A percentile compares a stretch with the other conserved stretches of the same genome.
Evolutionary conservation across 2,329 filamentous ascomycete species (phyloP).

Genomic region (Lojkania enalia): DNA sequence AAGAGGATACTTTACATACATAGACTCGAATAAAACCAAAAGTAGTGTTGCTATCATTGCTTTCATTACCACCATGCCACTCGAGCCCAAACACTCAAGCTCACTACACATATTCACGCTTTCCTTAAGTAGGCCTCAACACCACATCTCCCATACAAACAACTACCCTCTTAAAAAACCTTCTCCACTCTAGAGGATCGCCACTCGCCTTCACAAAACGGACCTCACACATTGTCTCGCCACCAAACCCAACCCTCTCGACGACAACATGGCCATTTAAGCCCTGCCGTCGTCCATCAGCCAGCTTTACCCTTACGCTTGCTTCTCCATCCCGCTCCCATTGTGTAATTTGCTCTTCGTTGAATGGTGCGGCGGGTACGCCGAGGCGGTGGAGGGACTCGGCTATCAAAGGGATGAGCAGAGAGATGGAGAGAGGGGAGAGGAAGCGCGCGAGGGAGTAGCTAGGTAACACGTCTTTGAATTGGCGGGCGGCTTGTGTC

Average conservation of each 20-base stretch:
- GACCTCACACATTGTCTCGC: conserved; percentile 72
- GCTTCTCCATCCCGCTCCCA: conserved; percentile 55
- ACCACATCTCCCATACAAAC: conserved; percentile 85
- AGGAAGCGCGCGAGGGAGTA: conserved; percentile 91
- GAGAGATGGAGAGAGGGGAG: conserved; percentile 73
- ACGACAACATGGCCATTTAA: conserved; percentile 76
- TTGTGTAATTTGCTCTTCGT: conserved; percentile 32
- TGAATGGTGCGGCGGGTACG: conserved; percentile 65
- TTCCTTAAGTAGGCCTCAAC: conserved; percentile 46
- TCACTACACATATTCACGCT: too few species aligned
- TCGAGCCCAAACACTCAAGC: too few species aligned
- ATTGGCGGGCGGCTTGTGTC: conserved; percentile 85
- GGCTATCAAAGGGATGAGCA: conserved; percentile 77
- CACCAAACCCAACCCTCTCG: conserved; percentile 67
- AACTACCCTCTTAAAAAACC: conserved; percentile 96
- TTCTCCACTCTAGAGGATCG: conserved; percentile 92
- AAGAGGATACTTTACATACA: too few species aligned
- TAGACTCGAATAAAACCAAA: too few species aligned
- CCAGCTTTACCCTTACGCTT: conserved; percentile 72
- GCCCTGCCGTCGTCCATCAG: conserved; percentile 71
- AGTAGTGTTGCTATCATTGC: too few species aligned
- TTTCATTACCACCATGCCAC: too few species aligned
- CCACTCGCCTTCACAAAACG: conserved; percentile 93
- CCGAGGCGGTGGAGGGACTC: conserved; percentile 85
- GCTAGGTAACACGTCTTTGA: conserved; percentile 87